Conservation (phyloP, 129 eudicot genomes). For the Pittosporum tobira region DNA sequence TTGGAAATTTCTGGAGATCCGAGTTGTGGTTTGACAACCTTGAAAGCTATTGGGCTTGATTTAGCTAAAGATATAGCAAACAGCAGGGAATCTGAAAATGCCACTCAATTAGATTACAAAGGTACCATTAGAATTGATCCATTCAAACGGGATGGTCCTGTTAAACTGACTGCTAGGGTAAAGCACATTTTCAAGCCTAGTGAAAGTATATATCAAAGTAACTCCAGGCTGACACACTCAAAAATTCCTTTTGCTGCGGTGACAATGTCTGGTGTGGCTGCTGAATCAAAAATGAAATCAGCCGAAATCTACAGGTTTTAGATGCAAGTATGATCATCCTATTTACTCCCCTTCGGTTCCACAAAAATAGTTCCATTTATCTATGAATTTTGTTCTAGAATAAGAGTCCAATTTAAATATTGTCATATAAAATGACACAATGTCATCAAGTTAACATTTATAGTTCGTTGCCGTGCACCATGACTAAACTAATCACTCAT, state of each 20-base stretch:
- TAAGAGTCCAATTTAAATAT: too few relatives aligned
- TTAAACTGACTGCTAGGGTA: constrained; percentile 26
- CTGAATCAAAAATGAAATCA: constrained; percentile 12
- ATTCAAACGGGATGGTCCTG: constrained; percentile 1
- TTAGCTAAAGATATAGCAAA: neutral
- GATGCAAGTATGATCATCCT: constrained; percentile 11
- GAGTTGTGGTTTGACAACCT: neutral
- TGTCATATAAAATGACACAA: too few relatives aligned
- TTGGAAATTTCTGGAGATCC: constrained; percentile 1
- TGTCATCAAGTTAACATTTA: too few relatives aligned
- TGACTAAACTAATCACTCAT: too few relatives aligned
- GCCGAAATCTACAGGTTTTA: constrained; percentile 17
- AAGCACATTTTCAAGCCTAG: constrained; percentile 24
- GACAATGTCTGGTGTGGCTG: neutral
- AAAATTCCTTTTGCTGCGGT: constrained; percentile 4
- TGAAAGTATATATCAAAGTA: constrained; percentile 9
- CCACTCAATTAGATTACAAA: neutral
- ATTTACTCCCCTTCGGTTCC: too few relatives aligned
- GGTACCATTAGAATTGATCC: neutral
- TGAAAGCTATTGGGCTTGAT: neutral
- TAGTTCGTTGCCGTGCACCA: too few relatives aligned
- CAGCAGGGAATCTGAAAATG: neutral
- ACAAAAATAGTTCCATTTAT: too few relatives aligned
- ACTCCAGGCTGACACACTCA: constrained; percentile 8
- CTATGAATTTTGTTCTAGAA: too few relatives aligned